Evolutionary conservation across 768 basidiomycete genomes (phyloP), one percentile per base, ranked within the genome.

Genomic region (Amanita pallidorosea): DNA sequence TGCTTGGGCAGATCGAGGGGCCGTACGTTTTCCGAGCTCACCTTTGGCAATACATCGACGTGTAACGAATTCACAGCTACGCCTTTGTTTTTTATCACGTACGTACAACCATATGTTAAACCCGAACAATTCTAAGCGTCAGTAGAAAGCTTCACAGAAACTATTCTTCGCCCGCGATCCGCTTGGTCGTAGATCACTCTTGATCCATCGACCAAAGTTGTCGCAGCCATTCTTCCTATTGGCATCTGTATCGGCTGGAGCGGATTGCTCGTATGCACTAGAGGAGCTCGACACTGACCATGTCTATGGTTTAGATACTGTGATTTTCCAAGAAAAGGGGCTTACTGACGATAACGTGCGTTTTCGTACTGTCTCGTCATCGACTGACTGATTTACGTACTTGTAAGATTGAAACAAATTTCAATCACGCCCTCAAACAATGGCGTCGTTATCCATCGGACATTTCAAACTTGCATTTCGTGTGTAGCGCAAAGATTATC

Each of bases 121-220:
- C 5, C 27, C 9, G 13, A 18, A 20, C 22, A 11, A 41, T 49
- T 23, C 40, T 49, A 8, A 42, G 31, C 20, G 33, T 27, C 25
- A 40, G 5, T 56, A 83, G 82, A 65, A 61, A 47, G 37, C 55
- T 41, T 67, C 72, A 7, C 61, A 67, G 27, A 72, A 63, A 29
- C 58, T 95, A 7, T 87, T 79, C 65, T 91, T 85, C 59, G 85
- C 75, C 13, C 74, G 89, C 48, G 91, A 95, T 64, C 88, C 89
- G 3, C 75, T 93, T 2, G 91, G 91, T 6, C 76, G 91, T 34
- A 76, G 92, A 43, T 93, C 91, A n/a, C 72, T 95, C 6, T 68
- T 95, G 6, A 68, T 88, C 29, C 85, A 85, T 52, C 69, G 64
- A 52, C 84, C 85, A 25, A 74, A 73, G 12, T 35, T 54, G 1